These are phyloP conservation scores for Coleophoma crateriformis DNA, from an alignment of 2,329 filamentous ascomycete species.

Conservation along the genomic window DNA sequence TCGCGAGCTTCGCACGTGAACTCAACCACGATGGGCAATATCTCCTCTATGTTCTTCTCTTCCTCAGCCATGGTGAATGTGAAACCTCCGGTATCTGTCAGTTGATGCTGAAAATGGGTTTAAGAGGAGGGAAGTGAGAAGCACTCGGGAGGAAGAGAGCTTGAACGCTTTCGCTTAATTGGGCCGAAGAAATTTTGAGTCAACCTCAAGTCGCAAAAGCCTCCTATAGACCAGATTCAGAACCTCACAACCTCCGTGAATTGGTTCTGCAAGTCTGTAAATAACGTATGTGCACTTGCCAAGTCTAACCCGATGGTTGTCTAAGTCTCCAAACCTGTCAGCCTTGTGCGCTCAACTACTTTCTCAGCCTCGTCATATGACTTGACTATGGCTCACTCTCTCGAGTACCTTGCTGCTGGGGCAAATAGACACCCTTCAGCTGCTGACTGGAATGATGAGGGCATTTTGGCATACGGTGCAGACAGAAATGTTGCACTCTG, in stretches of 20 bases:
- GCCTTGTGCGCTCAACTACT: not conserved
- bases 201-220: not conserved
- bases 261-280: no score
- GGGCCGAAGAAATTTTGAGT: not conserved
- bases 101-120: not conserved
- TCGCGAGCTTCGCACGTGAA: conserved; percentile 40
- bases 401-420: conserved; percentile 51
- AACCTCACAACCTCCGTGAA: no score
- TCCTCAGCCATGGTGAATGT: conserved; percentile 11
- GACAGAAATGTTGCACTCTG: conserved; percentile 87
- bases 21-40: conserved; percentile 62
- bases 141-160: not conserved
- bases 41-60: conserved; percentile 16
- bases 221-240: not conserved
- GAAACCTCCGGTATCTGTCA: not conserved
- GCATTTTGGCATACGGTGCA: conserved; percentile 80
- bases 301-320: no score
- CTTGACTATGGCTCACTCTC: conserved; percentile 15
- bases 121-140: not conserved
- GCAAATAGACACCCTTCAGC: conserved; percentile 87
- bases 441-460: conserved; percentile 78
- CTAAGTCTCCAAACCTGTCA: not conserved
- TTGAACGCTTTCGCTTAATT: not conserved
- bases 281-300: no score
- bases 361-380: conserved; percentile 4